Evolutionary conservation across 371 early-diverging fungal species (phyloP), one percentile per base, ranked within the genome.

Genomic region (Ordospora colligata): DNA sequence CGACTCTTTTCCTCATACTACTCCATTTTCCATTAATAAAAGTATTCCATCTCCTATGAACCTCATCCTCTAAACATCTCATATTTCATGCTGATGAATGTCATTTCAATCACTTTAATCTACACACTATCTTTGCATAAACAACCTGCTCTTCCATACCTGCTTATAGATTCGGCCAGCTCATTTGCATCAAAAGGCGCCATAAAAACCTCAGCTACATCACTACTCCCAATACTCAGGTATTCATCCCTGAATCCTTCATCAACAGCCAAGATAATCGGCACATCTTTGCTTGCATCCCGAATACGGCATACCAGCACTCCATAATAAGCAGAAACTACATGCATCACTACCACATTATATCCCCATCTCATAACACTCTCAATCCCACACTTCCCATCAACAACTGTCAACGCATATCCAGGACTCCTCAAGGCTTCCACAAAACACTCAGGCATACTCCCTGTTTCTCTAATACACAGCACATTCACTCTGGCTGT

Each of bases 191-290:
- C 58, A 58, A 58, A 7, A 37, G 58, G 58, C 58, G 40, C 40
- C 37, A 58, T 14, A 37, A 58, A 40, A 11, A 40, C 37, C 58
- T 58, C 58, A 0, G 58, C 14, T n/a, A n/a, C 58, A 14, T 40
- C 40, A 14, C 27, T 58, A 5, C 58, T 40, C n/a, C 27, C 7
- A 10, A 58, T 58, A 1, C 19, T 32, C 58, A 14, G 8, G 17
- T 58, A 58, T 6, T 58, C 58, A 17, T 17, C 17, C n/a, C 40
- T 58, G 40, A 58, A 58, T 58, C 25, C 58, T 37, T 58, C 58
- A 40, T 58, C 58, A n/a, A 58, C 58, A 58, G 40, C 58, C 37
- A 58, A 14, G 17, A 58, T 40, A 58, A 58, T 58, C 1, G 58
- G 58, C 12, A 58, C 58, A 32, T 37, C 37, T 10, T 23, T 40